Evolutionary conservation across 306 rosid species (phyloP), one percentile per base, ranked within the genome.

Genomic region (Castanopsis chinensis): DNA sequence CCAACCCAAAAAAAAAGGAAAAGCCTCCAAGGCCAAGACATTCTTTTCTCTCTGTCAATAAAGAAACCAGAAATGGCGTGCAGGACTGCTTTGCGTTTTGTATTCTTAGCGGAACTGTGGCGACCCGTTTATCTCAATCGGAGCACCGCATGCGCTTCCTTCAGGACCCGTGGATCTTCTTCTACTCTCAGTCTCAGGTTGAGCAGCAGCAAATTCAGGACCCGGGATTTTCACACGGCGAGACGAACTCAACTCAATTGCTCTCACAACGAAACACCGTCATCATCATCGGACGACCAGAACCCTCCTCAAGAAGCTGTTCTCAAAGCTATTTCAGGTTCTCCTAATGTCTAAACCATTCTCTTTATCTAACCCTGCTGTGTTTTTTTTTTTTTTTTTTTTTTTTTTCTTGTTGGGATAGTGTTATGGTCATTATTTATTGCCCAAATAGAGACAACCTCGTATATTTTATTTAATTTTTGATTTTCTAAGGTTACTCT

Each of bases 251-350:
- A 12, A 30, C 81, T 89, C 59, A 75, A 79, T 63, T 91, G 93
- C 87, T 86, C 92, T 79, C 65, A 80, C 79, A 76, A 75, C 60
- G 93, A 86, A 49, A 75, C 86, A 54, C 78, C 92, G 1, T 74
- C 85, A 17, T 83, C 86, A n/a, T 65, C 85, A 65, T 83, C 92
- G 30, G 99, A 95, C 72, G 99, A 89, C 72, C 99, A 91, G 79
- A 92, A 85, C 75, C 99, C 98, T 1, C 99, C 99, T 60, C 99
- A 93, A 71, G 97, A 95, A 78, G 97, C 96, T 64, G 87, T 95
- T 52, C 86, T 95, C 74, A 95, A 95, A 80, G 99, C 98, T 69
- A 95, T 95, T 87, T 93, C 98, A 79, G 99, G 99, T 95, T 67
- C 45, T 51, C 45, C 41, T 37, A 37, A 2, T 37, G 45, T 37